These are phyloP conservation scores for Paramecium sexaurelia DNA, from an alignment of 73 alveolate genomes.

Conservation along the genomic window DNA sequence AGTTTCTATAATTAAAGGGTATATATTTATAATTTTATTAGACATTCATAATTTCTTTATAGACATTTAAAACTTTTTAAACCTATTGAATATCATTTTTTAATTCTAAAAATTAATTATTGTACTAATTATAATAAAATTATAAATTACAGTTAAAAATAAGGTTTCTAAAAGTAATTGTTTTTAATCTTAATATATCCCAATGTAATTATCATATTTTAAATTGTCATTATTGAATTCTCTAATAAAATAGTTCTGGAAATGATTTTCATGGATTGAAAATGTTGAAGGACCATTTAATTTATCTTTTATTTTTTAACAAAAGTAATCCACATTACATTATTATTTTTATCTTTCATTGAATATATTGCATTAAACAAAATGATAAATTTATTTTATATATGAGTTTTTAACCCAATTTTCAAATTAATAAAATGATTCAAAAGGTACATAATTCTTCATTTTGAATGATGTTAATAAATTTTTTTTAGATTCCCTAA, in stretches of 20 bases:
- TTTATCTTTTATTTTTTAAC: background rate
- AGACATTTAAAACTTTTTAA: background rate
- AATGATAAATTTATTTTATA: background rate
- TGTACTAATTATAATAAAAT: background rate
- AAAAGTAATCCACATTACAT: background rate
- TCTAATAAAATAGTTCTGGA: background rate
- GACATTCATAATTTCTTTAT: background rate
- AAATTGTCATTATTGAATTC: background rate
- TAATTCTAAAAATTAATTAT: background rate
- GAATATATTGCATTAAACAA: background rate
- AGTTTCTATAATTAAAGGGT: background rate
- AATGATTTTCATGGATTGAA: background rate
- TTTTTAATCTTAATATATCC: background rate
- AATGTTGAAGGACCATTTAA: background rate
- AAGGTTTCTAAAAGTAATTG: background rate
- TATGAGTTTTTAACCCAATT: constrained; percentile 35
- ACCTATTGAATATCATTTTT: background rate
- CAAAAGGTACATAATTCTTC: constrained; percentile 22
- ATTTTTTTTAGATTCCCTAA: constrained; percentile 41
- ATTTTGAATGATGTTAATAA: background rate
- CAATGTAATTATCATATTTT: constrained; percentile 16
- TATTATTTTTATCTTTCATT: background rate
- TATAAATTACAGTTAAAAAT: background rate
- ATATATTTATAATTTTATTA: background rate
- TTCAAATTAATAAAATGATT: constrained; percentile 46